Base-by-base conservation (phyloP, 345 rosid genomes). In the Jatropha curcas region DNA sequence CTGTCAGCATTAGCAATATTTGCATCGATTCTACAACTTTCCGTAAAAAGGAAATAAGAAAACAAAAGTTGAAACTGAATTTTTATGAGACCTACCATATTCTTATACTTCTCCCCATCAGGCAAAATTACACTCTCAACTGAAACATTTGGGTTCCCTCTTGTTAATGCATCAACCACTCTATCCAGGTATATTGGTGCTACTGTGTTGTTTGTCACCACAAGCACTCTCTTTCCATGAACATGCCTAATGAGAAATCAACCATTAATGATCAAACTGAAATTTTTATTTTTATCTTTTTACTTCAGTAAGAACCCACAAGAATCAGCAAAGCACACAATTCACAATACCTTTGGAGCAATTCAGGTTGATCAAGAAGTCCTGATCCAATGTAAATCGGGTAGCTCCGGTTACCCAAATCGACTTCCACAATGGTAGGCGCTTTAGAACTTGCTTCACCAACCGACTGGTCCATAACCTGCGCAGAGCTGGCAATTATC, bases 321-420 rank as follows among this genome's bases (percentile, higher is more conserved):
- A 20, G 50, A 35, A 16, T 37, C 16, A n/a, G 4, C 7, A 64
- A 25, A 37, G 62, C 25, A 63, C 12, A 35, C n/a, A 7, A 39
- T n/a, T n/a, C n/a, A 12, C 59, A 51, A n/a, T 30, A 92, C 98
- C 89, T 89, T 82, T 93, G 98, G 33, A 95, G 91, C 71, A 95
- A 86, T 9, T 88, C 79, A 16, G 93, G 90, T 28, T 84, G 97
- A 77, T 93, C 81, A 25, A 95, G 97, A 68, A 95, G 85, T 1
- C 93, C 94, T 66, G 98, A 85, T 51, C 98, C 98, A 53, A 95
- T 95, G 63, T 95, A 93, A 74, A 95, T 93, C 61, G 98, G 99
- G 74, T 95, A 95, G 77, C 98, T 95, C 76, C 99, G 90, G 74
- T 76, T 55, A 16, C 99, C 98, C 81, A 95, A 85, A 81, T 91